Conservation (phyloP, 176 grass and related monocot genomes). For the Aegilops longissima region DNA sequence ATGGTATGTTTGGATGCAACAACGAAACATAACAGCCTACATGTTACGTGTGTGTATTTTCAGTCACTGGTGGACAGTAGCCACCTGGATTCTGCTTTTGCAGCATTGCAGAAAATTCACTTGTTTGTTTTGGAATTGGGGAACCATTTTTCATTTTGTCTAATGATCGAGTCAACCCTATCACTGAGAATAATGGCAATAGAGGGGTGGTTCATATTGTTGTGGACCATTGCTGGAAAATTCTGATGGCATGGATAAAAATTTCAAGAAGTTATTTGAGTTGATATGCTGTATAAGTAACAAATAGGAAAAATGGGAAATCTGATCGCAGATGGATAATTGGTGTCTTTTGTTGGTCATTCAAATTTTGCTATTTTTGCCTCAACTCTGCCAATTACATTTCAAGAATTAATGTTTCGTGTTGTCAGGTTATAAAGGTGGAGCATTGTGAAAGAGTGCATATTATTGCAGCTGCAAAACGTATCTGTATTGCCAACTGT, state of each 20-base stretch:
- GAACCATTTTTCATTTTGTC: neutral
- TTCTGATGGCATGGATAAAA: neutral
- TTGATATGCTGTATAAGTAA: neutral
- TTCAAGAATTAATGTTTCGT: conserved; percentile 30
- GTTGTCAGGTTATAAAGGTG: conserved; percentile 77
- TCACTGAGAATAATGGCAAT: neutral
- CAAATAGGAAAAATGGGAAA: neutral
- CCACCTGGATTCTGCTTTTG: conserved; percentile 12
- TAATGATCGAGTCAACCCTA: neutral
- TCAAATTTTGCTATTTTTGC: neutral
- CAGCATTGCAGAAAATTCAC: neutral
- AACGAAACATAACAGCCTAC: neutral
- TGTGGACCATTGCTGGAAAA: neutral
- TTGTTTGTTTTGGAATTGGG: neutral
- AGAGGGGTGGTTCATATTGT: neutral
- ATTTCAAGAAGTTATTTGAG: neutral
- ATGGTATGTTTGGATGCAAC: neutral
- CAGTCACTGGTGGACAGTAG: neutral
- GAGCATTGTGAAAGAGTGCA: conserved; percentile 99
- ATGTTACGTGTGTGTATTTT: neutral
- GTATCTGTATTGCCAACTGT: conserved; percentile 93
- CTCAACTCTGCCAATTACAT: neutral
- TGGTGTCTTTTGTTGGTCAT: neutral
- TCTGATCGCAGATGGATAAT: neutral
- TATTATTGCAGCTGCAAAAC: conserved; percentile 84